Evolutionary conservation across 1,139 yeast genomes (phyloP), one percentile per base, ranked within the genome.

Genomic region (Pichia sp.): DNA sequence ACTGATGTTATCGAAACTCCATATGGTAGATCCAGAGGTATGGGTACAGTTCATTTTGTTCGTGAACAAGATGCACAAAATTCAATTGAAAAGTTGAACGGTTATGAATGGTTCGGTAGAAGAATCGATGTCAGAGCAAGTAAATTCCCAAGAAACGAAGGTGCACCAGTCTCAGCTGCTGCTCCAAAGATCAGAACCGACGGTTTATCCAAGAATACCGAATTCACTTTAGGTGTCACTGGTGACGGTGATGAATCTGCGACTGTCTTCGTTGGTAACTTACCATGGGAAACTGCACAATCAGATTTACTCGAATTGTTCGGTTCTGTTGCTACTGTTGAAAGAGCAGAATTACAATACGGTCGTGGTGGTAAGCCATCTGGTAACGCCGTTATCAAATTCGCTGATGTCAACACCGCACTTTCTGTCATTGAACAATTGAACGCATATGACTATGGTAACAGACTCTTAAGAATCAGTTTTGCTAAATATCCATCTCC

Each of bases 221-320:
- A 74, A 9, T 84, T 85, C 62, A 81, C 88, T 9, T 76, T 73
- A 46, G 82, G 81, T 42, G 90, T 86, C 22, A 61, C 66, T 12
- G 86, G 83, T 2, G 72, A 73, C 43, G 97, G 96, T 19, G 80
- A 73, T 41, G 76, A 77, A 40, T 77, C 80, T 43, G 80, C 76
- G 50, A 78, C 83, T 19, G 79, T 91, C 38, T 85, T 69, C 62
- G 91, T 86, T 38, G 76, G 76, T 46, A 93, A 91, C 68, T 73
- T 93, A 62, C 98, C 98, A 31, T 89, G 81, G 76, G 85, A 91
- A 41, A 91, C 98, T 21, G 81, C 90, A 37, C 83, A 83, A 58
- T 85, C 85, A 51, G 98, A 93, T 67, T 76, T 93, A 57, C 80
- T 75, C 54, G 97, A 91, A 57, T 75, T 93, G 52, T 91, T 91